Evolutionary conservation across 2,329 filamentous ascomycete genomes (phyloP), one percentile per base, ranked within the genome.

Genomic region (Emergomyces africanus): DNA sequence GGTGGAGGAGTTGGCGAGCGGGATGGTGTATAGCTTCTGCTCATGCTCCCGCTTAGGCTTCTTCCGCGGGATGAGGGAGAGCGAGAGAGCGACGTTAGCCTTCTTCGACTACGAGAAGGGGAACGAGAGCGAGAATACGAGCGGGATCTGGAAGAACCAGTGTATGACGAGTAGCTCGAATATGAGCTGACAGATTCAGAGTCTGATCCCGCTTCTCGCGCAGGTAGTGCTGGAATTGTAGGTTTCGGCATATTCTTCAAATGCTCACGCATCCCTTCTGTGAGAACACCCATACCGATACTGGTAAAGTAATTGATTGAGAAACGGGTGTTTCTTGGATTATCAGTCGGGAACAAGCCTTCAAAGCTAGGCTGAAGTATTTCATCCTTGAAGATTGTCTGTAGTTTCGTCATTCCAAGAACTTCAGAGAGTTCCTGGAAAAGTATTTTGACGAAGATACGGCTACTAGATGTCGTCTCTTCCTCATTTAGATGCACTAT

Each of bases 261-360:
- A 70, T 87, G 85, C 68, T 95, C 89, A 72, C 94, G 86, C 90
- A 96, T 95, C 65, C 90, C 88, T 70, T 99, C 94, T 1, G 94
- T 99, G 62, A 99, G 81, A 28, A 83, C 84, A 70, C 94, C 94
- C 88, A 99, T 95, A 60, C 91, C 90, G 67, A 99, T 95, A 68
- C 90, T 94, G 10, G 94, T 99, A 73, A 99, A 97, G 80, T 96
- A 99, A 75, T 99, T 99, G 84, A 99, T 96, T 56, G 91, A 89
- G 79, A 99, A 99, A 58, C 92, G 85, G 44, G 91, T 90, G 74
- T 96, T 94, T 69, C 89, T 86, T 28, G 90, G 84, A 68, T 90
- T 89, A 71, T 97, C 91, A 61, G 79, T 86, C 0, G 94, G 94
- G 79, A 99, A 97, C 49, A 99, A 77, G 35, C 92, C 92, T 44